Percentiles rank a stretch among this genome's conserved stretches.
Conservation (phyloP, 768 basidiomycete genomes). For the Suillus placidus region DNA sequence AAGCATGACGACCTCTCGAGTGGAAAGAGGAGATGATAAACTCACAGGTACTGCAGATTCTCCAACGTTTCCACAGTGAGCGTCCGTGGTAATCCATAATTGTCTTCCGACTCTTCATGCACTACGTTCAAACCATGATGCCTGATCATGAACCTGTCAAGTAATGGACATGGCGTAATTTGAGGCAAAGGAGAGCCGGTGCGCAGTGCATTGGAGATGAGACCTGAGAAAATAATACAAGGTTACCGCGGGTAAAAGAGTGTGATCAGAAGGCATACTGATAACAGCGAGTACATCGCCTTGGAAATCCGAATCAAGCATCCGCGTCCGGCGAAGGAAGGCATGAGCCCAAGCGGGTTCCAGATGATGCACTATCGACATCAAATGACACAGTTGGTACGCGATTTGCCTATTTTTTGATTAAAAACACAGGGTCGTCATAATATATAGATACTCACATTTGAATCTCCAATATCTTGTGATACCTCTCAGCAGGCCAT, state of each 20-base stretch:
- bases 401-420: slow-evolving; percentile 60
- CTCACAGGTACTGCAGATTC: slow-evolving; percentile 79
- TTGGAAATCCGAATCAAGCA: slow-evolving; percentile 79
- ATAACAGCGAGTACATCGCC: slow-evolving; percentile 85
- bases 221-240: slow-evolving; percentile 42
- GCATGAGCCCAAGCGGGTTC: slow-evolving; percentile 80
- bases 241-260: not conserved
- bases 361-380: slow-evolving; percentile 71
- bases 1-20: slow-evolving; percentile 3
- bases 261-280: slow-evolving; percentile 43
- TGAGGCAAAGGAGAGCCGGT: slow-evolving; percentile 80
- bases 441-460: slow-evolving; percentile 44
- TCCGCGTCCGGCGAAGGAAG: slow-evolving; percentile 71
- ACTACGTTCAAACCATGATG: slow-evolving; percentile 68
- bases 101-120: slow-evolving; percentile 70
- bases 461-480: slow-evolving; percentile 67
- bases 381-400: slow-evolving; percentile 69
- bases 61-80: slow-evolving; percentile 74
- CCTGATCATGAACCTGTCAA: slow-evolving; percentile 47
- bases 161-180: slow-evolving; percentile 77
- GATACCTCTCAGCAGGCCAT: slow-evolving; percentile 83
- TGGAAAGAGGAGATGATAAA: slow-evolving; percentile 19
- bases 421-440: not conserved
- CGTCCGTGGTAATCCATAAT: slow-evolving; percentile 70
- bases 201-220: slow-evolving; percentile 76